Base-by-base conservation (phyloP, 108 stramenopile species). In the Pseudonitzschia pungens region DNA sequence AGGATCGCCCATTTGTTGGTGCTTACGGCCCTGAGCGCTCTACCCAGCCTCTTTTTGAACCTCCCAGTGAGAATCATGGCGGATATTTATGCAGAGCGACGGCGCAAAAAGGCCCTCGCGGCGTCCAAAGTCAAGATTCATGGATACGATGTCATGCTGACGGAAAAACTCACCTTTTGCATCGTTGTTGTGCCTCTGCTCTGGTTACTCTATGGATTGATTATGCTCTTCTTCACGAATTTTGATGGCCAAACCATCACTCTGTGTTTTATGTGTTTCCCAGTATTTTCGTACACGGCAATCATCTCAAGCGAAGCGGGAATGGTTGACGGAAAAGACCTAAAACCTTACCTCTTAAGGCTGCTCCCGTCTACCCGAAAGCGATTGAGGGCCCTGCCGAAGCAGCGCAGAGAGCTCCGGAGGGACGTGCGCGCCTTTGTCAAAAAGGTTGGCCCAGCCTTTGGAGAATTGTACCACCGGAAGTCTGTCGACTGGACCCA, bases 161-260 rank as follows among this genome's bases (percentile, higher is more conserved):
- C 92, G 45, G 97, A 98, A 73, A 95, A 97, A 73, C 89, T 99
- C 55, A 69, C 96, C 44, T 86, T 97, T 60, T 99, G 92, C 67
- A 96, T 99, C 58, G 91, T 99, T n/a, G 87, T 94, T 40, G 96
- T 99, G 26, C 98, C 98, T 43, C 60, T 84, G 12, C 83, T 99
- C 50, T 99, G 98, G 98, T 18, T 96, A 20, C 56, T 90, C 32
- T 98, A 99, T 72, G 91, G 86, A 4, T 32, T 96, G 21, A 44
- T 92, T 10, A 72, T 97, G 12, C 58, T 70, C 32, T 64, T 86
- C 20, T 87, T 92, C 65, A 95, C 95, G 10, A 72, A 87, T 55
- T 81, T 91, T 56, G 89, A 93, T 68, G 80, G 86, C 20, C 89
- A 88, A 36, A 84, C 95, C 2, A 89, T 97, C 44, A 83, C 92